Conservation (phyloP, 495 filamentous ascomycete species). For the Aspergillus hancockii region DNA sequence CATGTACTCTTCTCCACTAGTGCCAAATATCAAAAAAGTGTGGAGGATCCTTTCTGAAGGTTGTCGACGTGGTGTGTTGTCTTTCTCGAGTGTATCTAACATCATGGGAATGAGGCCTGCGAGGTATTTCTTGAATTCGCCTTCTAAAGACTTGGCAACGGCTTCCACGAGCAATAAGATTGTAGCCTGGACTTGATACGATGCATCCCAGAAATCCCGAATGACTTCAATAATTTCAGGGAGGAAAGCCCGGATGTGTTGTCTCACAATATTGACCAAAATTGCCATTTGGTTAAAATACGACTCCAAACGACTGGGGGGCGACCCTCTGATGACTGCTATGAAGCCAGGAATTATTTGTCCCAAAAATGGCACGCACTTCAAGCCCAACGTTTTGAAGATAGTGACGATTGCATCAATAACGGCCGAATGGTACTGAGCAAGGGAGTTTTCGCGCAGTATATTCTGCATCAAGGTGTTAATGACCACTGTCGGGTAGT, state of each 20-base stretch:
- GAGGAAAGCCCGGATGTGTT: slow-evolving; percentile 90
- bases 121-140: slow-evolving; percentile 95
- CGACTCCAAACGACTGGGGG: slow-evolving; percentile 73
- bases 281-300: slow-evolving; percentile 97
- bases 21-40: slow-evolving; percentile 93
- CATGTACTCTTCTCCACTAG: slow-evolving; percentile 97
- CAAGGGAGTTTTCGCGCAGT: slow-evolving; percentile 82
- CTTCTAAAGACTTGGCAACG: slow-evolving; percentile 88
- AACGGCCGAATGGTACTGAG: slow-evolving; percentile 89
- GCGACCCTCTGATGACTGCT: slow-evolving; percentile 75
- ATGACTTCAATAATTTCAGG: slow-evolving; percentile 80
- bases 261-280: slow-evolving; percentile 89
- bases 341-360: slow-evolving; percentile 95
- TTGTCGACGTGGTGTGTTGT: slow-evolving; percentile 66
- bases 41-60: slow-evolving; percentile 90
- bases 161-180: slow-evolving; percentile 90
- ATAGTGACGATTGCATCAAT: slow-evolving; percentile 99
- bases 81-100: slow-evolving; percentile 89
- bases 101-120: slow-evolving; percentile 86
- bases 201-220: slow-evolving; percentile 80
- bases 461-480: slow-evolving; percentile 86
- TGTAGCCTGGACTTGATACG: slow-evolving; percentile 77
- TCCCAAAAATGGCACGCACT: slow-evolving; percentile 90
- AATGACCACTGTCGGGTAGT: slow-evolving; percentile 97
- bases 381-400: slow-evolving; percentile 90